Base-by-base conservation (phyloP, 2,329 filamentous ascomycete genomes). In the Phyllosticta ampelicida region DNA sequence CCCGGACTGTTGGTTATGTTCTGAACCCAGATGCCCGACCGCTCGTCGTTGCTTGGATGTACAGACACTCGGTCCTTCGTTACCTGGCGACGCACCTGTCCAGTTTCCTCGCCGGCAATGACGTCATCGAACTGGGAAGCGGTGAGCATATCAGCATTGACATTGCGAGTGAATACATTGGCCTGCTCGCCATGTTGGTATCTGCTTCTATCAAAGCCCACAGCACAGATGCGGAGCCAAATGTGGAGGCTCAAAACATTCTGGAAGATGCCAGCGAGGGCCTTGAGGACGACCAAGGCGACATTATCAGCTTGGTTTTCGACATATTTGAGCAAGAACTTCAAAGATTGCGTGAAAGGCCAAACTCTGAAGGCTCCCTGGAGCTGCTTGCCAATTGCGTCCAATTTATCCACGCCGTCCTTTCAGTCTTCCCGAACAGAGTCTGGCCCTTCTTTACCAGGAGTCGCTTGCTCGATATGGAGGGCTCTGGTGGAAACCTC, bases 371-470 rank as follows among this genome's bases (percentile, higher is more conserved):
- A n/a, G 83, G 85, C 48, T 81, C 83, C 10, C 73, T 85, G 49
- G 81, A 84, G 36, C 78, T 95, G 26, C 78, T 86, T 1, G 80
- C 91, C 53, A 83, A 87, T 21, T 95, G 90, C 68, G 74, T 91
- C 20, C 86, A 90, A 56, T 96, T 97, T 66, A 75, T 95, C 44
- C 81, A 87, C 63, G 83, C 86, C 2, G 75, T 95, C 18, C 72
- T 94, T 23, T 78, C 80, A 9, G 65, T 87, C n/a, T 83, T 86
- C 55, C 92, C 94, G 0, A 87, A 87, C 59, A 81, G 91, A 60
- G 85, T 96, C 5, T 97, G 94, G 91, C 90, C 92, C 3, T 89
- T 92, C 69, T 80, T 99, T 65, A 84, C 86, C 3, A 84, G 89
- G 59, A 95, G 89, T 69, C 84, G 86, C 62, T 76, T 99, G 18